Evolutionary conservation across 768 basidiomycete species (phyloP).

Genomic region (Multifurca ochricompacta): DNA sequence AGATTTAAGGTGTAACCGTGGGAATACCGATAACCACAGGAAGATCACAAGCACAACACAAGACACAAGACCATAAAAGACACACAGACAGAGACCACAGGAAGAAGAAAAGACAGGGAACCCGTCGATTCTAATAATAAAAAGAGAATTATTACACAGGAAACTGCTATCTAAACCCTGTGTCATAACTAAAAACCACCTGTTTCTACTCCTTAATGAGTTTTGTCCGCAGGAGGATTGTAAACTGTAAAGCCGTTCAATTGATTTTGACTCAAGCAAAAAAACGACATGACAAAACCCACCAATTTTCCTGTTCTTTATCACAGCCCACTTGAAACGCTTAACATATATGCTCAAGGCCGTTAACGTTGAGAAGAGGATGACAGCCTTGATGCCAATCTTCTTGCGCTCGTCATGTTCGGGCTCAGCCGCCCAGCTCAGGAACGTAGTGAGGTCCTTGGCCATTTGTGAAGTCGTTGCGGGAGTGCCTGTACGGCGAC

Average conservation of each 20-base stretch:
- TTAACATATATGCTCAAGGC: constrained; percentile 83
- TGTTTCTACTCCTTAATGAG: constrained; percentile 24
- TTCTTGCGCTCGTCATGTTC: constrained; percentile 98
- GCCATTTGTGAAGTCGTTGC: constrained; percentile 98
- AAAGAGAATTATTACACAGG: constrained; percentile 11
- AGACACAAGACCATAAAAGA: too few relatives aligned
- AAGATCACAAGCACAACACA: not conserved
- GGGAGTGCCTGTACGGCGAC: constrained; percentile 60
- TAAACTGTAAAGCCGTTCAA: constrained; percentile 38
- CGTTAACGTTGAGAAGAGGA: constrained; percentile 81
- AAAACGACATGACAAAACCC: constrained; percentile 28
- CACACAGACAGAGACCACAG: too few relatives aligned
- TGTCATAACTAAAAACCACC: not conserved
- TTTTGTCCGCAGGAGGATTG: constrained; percentile 51
- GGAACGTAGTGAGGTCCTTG: constrained; percentile 94
- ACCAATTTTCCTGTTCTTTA: constrained; percentile 94
- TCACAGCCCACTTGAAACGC: constrained; percentile 87
- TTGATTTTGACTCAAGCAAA: not conserved
- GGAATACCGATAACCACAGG: constrained; percentile 1
- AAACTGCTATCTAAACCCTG: constrained; percentile 8
- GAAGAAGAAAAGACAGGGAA: not conserved
- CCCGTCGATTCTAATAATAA: constrained; percentile 3
- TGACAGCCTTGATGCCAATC: constrained; percentile 91
- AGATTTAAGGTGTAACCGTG: constrained; percentile 1
- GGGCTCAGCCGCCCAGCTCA: constrained; percentile 95